Conservation (phyloP, 208 protist genomes). For the Leishmania tarentolae region DNA sequence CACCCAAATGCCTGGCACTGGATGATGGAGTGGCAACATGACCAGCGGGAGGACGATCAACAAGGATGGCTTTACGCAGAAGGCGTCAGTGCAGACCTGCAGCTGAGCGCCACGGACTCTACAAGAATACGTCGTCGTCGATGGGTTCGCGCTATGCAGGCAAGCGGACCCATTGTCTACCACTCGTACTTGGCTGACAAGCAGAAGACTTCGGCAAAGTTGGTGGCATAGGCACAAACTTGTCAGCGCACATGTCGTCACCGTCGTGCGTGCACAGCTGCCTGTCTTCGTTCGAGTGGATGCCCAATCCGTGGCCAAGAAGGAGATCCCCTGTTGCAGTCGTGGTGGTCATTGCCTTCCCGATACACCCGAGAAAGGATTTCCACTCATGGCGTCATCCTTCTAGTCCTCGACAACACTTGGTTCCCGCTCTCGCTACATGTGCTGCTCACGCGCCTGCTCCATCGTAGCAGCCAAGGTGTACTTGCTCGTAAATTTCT, state of each 20-base stretch:
- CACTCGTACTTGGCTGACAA: conserved; percentile 47
- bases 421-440: not conserved
- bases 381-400: not conserved
- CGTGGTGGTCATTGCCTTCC: not conserved
- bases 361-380: not conserved
- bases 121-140: conserved; percentile 40
- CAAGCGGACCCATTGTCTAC: conserved; percentile 45
- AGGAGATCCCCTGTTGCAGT: no score
- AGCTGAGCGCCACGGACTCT: conserved; percentile 20
- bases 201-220: not conserved
- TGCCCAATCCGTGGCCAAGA: not conserved
- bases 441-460: not conserved
- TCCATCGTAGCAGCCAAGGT: not conserved
- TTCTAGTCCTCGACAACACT: not conserved
- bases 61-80: conserved; percentile 67
- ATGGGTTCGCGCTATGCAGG: conserved; percentile 66
- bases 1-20: conserved; percentile 46
- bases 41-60: conserved; percentile 39
- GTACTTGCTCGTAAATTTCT: not conserved
- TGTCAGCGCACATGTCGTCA: not conserved
- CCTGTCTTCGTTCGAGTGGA: no score
- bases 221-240: not conserved
- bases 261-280: not conserved
- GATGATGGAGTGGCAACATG: conserved; percentile 55
- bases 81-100: conserved; percentile 24